Evolutionary conservation across 108 stramenopile genomes (phyloP).

Genomic region (Seminavis robusta): DNA sequence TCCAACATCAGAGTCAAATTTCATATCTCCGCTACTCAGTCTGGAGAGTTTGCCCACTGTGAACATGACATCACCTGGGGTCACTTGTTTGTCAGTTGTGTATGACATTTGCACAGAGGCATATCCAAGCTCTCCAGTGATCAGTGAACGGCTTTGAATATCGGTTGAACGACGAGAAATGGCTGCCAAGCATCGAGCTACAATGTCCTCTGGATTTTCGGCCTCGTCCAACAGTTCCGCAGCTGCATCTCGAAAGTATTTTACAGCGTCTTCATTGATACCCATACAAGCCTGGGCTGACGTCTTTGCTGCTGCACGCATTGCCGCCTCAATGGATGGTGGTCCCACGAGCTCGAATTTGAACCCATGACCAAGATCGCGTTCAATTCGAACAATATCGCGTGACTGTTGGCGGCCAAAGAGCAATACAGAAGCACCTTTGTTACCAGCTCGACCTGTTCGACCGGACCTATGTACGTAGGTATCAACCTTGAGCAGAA

Average conservation of each 20-base stretch:
- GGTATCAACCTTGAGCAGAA: no score
- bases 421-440: conserved; percentile 93
- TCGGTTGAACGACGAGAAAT: conserved; percentile 69
- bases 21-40: conserved; percentile 60
- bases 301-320: conserved; percentile 81
- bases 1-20: conserved; percentile 82
- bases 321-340: conserved; percentile 74
- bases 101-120: conserved; percentile 81
- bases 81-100: conserved; percentile 46
- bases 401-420: conserved; percentile 75
- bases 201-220: conserved; percentile 58
- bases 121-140: conserved; percentile 82
- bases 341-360: conserved; percentile 84
- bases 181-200: conserved; percentile 86
- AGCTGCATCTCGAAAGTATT: conserved; percentile 79
- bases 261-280: conserved; percentile 76
- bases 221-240: conserved; percentile 46
- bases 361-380: conserved; percentile 88
- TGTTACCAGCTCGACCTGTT: conserved; percentile 96
- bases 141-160: conserved; percentile 67
- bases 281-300: conserved; percentile 69
- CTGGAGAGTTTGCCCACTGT: conserved; percentile 79
- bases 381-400: conserved; percentile 92
- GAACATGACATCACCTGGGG: conserved; percentile 85
- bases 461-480: conserved; percentile 98